Conservation (phyloP, 176 grass and related monocot species). For the Pharus latifolius region DNA sequence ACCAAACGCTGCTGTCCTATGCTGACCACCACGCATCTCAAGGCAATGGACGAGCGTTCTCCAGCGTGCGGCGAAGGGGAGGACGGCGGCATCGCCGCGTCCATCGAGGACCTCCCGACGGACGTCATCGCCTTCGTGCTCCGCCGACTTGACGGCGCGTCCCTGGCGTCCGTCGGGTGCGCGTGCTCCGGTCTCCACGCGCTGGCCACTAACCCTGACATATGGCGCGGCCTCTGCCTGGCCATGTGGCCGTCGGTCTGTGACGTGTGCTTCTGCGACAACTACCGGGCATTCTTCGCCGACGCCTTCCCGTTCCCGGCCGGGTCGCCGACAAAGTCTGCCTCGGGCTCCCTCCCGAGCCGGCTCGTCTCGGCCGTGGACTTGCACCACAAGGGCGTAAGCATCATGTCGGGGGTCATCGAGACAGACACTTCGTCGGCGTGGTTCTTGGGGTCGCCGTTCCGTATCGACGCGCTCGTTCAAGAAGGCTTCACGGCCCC, state of each 20-base stretch:
- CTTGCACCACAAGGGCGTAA: constrained; percentile 37
- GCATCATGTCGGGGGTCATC: constrained; percentile 49
- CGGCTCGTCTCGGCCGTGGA: constrained; percentile 73
- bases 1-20: not conserved
- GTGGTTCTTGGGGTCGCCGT: constrained; percentile 68
- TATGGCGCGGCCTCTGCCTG: constrained; percentile 60
- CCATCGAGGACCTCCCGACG: constrained; percentile 53
- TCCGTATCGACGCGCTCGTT: constrained; percentile 67
- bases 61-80: not conserved
- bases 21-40: not conserved
- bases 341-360: not conserved
- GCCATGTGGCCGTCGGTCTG: constrained; percentile 59
- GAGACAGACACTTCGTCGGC: constrained; percentile 44
- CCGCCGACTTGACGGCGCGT: constrained; percentile 53
- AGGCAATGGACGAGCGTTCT: not conserved
- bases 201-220: constrained; percentile 38
- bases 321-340: not conserved
- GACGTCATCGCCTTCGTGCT: constrained; percentile 58
- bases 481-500: constrained; percentile 34
- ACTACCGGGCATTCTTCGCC: constrained; percentile 49
- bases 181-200: constrained; percentile 29
- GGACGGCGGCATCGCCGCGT: not conserved
- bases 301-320: constrained; percentile 67
- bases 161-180: constrained; percentile 63
- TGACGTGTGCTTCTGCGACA: not conserved